These are phyloP conservation scores for Bretschneidera sinensis DNA, from an alignment of 345 rosid genomes.

Conservation along the genomic window DNA sequence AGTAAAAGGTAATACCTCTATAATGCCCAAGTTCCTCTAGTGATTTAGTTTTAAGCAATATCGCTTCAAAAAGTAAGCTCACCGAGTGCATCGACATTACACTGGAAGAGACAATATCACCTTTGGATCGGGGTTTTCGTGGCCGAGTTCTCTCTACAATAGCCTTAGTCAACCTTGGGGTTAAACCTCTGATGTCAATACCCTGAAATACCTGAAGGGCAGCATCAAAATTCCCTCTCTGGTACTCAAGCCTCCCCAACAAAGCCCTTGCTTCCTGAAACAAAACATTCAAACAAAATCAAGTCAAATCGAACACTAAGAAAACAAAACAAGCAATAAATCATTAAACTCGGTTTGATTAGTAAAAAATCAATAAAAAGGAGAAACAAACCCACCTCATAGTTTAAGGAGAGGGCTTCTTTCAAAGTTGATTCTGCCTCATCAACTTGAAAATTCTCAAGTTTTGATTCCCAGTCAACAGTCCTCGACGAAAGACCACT, in stretches of 20 bases:
- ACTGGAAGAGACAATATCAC: slow-evolving; percentile 34
- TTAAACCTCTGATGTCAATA: slow-evolving; percentile 62
- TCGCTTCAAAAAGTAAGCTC: slow-evolving; percentile 83
- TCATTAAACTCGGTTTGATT: neutral
- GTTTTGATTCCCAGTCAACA: slow-evolving; percentile 76
- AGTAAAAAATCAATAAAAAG: slow-evolving; percentile 3
- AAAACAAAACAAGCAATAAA: slow-evolving; percentile 1
- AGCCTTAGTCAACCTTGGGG: slow-evolving; percentile 65
- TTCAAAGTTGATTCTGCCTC: slow-evolving; percentile 94
- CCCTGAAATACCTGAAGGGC: slow-evolving; percentile 96
- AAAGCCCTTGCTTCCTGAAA: slow-evolving; percentile 94
- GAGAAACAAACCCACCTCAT: slow-evolving; percentile 53
- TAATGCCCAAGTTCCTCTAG: slow-evolving; percentile 59
- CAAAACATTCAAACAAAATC: slow-evolving; percentile 11
- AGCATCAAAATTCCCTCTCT: slow-evolving; percentile 87
- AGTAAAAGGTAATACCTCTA: slow-evolving; percentile 43
- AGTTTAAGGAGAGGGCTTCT: slow-evolving; percentile 95
- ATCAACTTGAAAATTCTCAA: slow-evolving; percentile 78
- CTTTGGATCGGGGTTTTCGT: slow-evolving; percentile 50
- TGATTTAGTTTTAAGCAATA: slow-evolving; percentile 86
- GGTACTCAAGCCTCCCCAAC: slow-evolving; percentile 89
- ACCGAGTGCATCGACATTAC: slow-evolving; percentile 89
- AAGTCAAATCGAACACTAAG: neutral
- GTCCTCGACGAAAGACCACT: slow-evolving; percentile 75
- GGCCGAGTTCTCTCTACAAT: slow-evolving; percentile 56